Evolutionary conservation across 1,284 basidiomycete species (phyloP).

Genomic region (Apiotrichum gamsii): DNA sequence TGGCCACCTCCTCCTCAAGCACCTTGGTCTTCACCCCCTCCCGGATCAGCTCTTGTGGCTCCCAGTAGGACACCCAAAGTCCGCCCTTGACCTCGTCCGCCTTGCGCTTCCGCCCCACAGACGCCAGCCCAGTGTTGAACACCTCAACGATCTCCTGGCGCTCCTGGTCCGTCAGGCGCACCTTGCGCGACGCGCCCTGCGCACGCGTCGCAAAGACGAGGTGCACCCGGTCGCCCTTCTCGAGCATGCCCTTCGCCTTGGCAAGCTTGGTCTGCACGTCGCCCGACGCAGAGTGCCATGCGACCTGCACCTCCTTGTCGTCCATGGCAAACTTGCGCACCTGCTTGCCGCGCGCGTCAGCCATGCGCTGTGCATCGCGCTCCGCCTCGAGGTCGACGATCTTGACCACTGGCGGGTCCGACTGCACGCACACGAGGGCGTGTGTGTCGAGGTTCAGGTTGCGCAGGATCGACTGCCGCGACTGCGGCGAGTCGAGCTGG

Average conservation of each 20-base stretch:
- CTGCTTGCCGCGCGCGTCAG: slow-evolving; percentile 22
- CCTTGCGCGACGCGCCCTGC: slow-evolving; percentile 6
- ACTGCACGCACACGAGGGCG: slow-evolving; percentile 24
- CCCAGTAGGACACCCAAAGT: slow-evolving; percentile 61
- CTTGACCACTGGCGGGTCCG: slow-evolving; percentile 34
- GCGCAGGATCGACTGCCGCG: slow-evolving; percentile 18
- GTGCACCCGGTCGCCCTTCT: slow-evolving; percentile 40
- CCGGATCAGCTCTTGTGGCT: slow-evolving; percentile 74
- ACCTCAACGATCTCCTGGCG: slow-evolving; percentile 51
- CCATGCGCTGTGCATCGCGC: slow-evolving; percentile 19
- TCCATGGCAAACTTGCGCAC: slow-evolving; percentile 29
- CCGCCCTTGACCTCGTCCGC: slow-evolving; percentile 70
- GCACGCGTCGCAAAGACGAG: slow-evolving; percentile 37
- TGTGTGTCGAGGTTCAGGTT: slow-evolving; percentile 17
- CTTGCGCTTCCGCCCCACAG: slow-evolving; percentile 77
- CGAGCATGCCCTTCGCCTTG: slow-evolving; percentile 25
- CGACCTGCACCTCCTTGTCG: slow-evolving; percentile 42
- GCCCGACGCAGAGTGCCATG: slow-evolving; percentile 35
- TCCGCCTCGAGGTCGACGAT: slow-evolving; percentile 28
- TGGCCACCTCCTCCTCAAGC: slow-evolving; percentile 67
- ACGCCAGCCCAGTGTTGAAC: slow-evolving; percentile 65
- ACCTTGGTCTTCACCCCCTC: slow-evolving; percentile 69
- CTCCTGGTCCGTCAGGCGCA: slow-evolving; percentile 9
- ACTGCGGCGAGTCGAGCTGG: slow-evolving; percentile 20
- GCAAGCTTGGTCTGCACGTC: slow-evolving; percentile 40